A percentile compares a stretch with the other conserved stretches of the same genome.
phyloP scores from a whole-genome alignment of 1,284 basidiomycete species.

The Prillingera fragicola region DNA sequence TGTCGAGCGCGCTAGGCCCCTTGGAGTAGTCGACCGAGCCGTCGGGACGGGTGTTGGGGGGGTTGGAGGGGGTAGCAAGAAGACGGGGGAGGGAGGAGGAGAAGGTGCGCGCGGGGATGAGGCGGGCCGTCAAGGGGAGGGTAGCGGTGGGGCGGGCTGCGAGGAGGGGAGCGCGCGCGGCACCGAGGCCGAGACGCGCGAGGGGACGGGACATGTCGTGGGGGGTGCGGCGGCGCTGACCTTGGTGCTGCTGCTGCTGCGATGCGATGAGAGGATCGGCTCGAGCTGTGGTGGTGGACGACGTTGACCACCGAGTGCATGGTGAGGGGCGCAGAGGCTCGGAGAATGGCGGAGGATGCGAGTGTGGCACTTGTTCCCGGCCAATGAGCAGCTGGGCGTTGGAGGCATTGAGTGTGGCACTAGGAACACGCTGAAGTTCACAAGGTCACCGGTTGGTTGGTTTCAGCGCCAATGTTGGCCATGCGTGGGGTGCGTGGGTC shows the following conservation, averaged over 20 bases:
- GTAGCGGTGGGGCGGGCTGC: constrained; percentile 1
- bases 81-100: neutral
- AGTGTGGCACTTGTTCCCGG: too few relatives aligned
- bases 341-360: too few relatives aligned
- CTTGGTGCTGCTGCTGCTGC: neutral
- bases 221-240: neutral
- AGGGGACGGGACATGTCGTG: constrained; percentile 15
- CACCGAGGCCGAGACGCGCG: constrained; percentile 18
- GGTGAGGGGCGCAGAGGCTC: too few relatives aligned
- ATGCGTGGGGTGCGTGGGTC: too few relatives aligned
- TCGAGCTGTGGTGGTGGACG: too few relatives aligned
- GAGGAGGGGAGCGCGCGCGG: constrained; percentile 3
- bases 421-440: too few relatives aligned
- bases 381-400: too few relatives aligned
- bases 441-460: too few relatives aligned
- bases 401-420: too few relatives aligned
- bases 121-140: too few relatives aligned
- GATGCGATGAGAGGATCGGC: neutral
- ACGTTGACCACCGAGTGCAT: too few relatives aligned
- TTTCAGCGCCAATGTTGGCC: too few relatives aligned
- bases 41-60: neutral
- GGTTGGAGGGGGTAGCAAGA: neutral
- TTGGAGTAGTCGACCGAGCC: constrained; percentile 45
- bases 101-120: constrained; percentile 9
- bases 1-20: constrained; percentile 86